Evolutionary conservation across 2,329 filamentous ascomycete genomes (phyloP), one percentile per base, ranked within the genome.

Genomic region (Chalaropsis ovoidea): DNA sequence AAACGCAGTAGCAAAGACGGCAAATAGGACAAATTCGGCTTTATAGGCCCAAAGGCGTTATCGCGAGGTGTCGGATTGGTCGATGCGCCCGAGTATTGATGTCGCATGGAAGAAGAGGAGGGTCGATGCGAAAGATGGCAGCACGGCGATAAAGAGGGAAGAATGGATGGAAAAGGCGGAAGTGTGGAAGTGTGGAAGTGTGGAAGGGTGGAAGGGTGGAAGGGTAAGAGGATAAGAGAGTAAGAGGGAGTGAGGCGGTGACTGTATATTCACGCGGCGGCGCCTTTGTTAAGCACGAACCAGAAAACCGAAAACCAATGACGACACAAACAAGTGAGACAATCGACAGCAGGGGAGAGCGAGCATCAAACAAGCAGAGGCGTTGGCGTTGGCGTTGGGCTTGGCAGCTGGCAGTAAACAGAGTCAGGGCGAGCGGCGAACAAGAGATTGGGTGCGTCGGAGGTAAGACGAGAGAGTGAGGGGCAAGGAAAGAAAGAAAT

Each of bases 201-300:
- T n/a, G n/a, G n/a, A n/a, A n/a, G n/a, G n/a, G n/a, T 47, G n/a
- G 45, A 3, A 19, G 45, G 45, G 22, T 19, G 19, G 13, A 24
- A 49, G 47, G 47, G 22, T 24, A 27, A 52, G 47, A 39, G 35
- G 1, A 7, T 8, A 7, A 7, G 31, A 3, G 31, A 35, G 31
- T 35, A 7, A 35, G 31, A 7, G 31, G 3, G 35, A 39, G 35
- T 39, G 47, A 52, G 47, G 47, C 47, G 47, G 47, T 52, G 47
- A 52, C 47, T 52, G n/a, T 49, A 8, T 52, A 7, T 52, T 52
- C 8, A 52, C 27, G 47, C 7, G 11, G 47, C 7, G 11, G 47
- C 24, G 47, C 47, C 47, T 52, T 52, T 22, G 47, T 52, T 52
- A 52, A 52, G 47, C 47, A 58, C 54, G n/a, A n/a, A n/a, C n/a